Base-by-base conservation (phyloP, 306 rosid genomes). In the Leucaena leucocephala region DNA sequence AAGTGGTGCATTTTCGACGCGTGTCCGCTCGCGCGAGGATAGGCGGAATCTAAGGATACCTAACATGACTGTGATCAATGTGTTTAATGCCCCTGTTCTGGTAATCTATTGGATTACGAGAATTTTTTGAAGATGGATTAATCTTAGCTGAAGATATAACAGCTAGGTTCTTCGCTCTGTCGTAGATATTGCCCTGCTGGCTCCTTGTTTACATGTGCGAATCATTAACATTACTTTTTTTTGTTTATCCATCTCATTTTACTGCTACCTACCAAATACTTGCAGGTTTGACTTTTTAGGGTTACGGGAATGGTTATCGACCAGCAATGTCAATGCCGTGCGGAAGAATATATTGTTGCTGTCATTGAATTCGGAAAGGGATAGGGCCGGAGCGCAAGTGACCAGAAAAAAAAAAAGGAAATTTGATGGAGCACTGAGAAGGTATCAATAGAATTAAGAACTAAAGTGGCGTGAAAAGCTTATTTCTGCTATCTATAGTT, bases 11-110 rank as follows among this genome's bases (percentile, higher is more conserved):
- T 55, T 55, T 73, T 71, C 42, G 88, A 80, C 88, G 90, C 91
- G 91, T 74, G 82, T 77, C 64, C 78, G 8, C 72, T 83, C 68
- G 73, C 82, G 87, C 72, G 72, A 85, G 84, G 62, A 80, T 68
- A 86, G 91, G 77, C 84, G 79, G 67, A 79, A 82, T 82, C 79
- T 50, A 48, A 14, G 79, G 79, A 9, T 69, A 2, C 21, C 74
- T 39, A 76, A 77, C 81, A 80, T 71, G 72, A 74, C 39, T 71
- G 82, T 76, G 69, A 6, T 55, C n/a, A 81, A 14, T 68, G 81
- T 76, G 75, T 62, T n/a, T 71, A 36, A 34, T 68, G 82, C 72
- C 80, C 68, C 70, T 50, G 40, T 75, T 82, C 80, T 71, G 79
- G 46, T 82, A 50, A 82, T 64, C 69, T 75, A 44, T 74, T 72